Conservation (phyloP, 108 stramenopile species). For the Nitzschia inconspicua region DNA sequence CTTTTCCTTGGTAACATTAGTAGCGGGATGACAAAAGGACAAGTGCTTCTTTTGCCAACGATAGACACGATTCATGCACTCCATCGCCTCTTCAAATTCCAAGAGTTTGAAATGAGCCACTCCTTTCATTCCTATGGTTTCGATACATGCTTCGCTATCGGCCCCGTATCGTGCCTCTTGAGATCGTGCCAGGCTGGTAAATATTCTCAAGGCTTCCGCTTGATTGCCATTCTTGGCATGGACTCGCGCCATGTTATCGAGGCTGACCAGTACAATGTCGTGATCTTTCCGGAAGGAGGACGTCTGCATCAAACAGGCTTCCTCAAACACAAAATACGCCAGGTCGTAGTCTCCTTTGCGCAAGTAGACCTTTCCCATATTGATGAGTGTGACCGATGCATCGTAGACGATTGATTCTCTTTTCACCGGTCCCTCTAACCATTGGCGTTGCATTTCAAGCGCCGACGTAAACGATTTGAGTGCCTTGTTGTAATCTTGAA, state of each 20-base stretch:
- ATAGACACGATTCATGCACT: constrained; percentile 18
- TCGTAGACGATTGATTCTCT: constrained; percentile 48
- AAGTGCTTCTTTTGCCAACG: constrained; percentile 43
- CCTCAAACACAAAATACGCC: constrained; percentile 45
- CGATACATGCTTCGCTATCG: constrained; percentile 21
- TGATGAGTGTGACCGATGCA: constrained; percentile 43
- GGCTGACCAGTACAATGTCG: constrained; percentile 21
- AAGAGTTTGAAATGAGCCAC: constrained; percentile 12
- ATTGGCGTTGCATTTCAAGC: constrained; percentile 46
- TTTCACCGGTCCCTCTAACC: constrained; percentile 40
- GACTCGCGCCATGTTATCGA: constrained; percentile 35
- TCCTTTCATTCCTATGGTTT: constrained; percentile 46
- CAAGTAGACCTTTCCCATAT: constrained; percentile 54
- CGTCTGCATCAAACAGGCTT: constrained; percentile 49
- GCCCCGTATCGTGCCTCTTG: constrained; percentile 35
- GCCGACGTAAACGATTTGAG: constrained; percentile 35
- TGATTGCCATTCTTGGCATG: constrained; percentile 24
- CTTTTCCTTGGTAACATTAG: constrained; percentile 18
- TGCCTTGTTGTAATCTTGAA: constrained; percentile 25
- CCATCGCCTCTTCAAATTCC: constrained; percentile 32
- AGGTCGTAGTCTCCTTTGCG: constrained; percentile 22
- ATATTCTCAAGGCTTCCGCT: constrained; percentile 31
- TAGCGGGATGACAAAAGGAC: constrained; percentile 18
- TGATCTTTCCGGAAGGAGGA: constrained; percentile 49
- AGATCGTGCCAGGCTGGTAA: constrained; percentile 23